These are phyloP conservation scores for Sicyos baderoa DNA, from an alignment of 306 rosid genomes.

Conservation along the genomic window DNA sequence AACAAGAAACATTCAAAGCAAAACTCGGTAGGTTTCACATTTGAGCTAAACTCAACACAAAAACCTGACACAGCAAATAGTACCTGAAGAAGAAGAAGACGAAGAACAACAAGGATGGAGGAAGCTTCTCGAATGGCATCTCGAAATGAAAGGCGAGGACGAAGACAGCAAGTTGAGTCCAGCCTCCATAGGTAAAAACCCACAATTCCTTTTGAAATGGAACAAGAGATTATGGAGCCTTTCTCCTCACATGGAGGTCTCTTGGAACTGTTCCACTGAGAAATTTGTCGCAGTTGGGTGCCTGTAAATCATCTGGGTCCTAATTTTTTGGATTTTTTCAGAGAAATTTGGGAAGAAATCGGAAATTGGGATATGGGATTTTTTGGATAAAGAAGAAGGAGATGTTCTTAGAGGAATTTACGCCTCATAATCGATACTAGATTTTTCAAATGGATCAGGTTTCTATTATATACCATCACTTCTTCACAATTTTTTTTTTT, in stretches of 20 bases:
- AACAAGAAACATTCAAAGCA: not conserved
- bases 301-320: conserved; percentile 6
- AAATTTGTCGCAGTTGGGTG: not conserved
- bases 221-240: no score
- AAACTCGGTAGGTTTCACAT: not conserved
- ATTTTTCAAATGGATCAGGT: conserved; percentile 29
- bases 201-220: not conserved
- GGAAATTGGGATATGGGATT: not conserved
- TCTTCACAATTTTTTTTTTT: not conserved
- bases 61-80: not conserved
- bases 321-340: not conserved
- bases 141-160: conserved; percentile 46
- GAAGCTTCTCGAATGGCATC: conserved; percentile 44
- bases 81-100: conserved; percentile 34
- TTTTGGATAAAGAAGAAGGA: conserved; percentile 32
- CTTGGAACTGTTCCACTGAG: not conserved
- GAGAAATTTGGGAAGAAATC: not conserved
- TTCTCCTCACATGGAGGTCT: not conserved
- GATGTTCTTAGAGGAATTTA: conserved; percentile 23
- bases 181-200: conserved; percentile 47
- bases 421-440: conserved; percentile 29
- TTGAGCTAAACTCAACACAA: not conserved
- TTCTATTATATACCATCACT: not conserved
- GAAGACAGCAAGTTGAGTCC: conserved; percentile 51
- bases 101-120: conserved; percentile 37